Base-by-base conservation (phyloP, 106 monocot genomes). In the Xerophyta viscosa region DNA sequence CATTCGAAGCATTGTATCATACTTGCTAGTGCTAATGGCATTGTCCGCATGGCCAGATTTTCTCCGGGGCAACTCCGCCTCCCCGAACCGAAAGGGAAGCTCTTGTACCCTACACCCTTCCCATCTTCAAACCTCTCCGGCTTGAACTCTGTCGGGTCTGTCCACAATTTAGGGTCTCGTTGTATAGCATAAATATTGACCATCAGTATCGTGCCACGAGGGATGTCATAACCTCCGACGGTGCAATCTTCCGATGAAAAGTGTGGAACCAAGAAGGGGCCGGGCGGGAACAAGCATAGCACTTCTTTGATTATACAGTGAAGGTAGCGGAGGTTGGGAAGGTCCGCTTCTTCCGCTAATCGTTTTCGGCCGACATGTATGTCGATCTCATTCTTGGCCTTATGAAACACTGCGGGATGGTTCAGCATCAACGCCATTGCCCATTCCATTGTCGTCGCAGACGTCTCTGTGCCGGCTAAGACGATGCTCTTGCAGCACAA, bases 1-100 rank as follows among this genome's bases (percentile, higher is more conserved):
- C 76, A 86, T 20, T 80, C 73, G 14, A 86, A 86, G 27, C 86
- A 68, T 15, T 81, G 86, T 8, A 81, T 56, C 70, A 86, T 0
- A 2, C 66, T 37, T 12, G 65, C 86, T 4, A 77, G 25, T 6
- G 45, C 62, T 60, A 77, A 46, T 21, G 58, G 62, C 2, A 74
- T 48, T 42, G 54, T 53, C 20, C 60, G 25, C 53, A 66, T 17
- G 0, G 73, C 80, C 2, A 80, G 50, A 0, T 65, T 54, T 23
- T 86, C 86, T 0, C 80, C 86, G 0, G 71, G 80, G 21, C 80
- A 86, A 65, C 57, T 54, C 8, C 80, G 44, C 58, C 86, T 52
- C 27, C 86, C 77, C 48, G 41, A 30, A 26, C 86, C 86, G 28
- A 86, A 86, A 4, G 85, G 70, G 0, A 84, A 20, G 33, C 33